These are phyloP conservation scores for Aspergillus jensenii DNA, from an alignment of 2,329 filamentous ascomycete genomes.

Conservation along the genomic window DNA sequence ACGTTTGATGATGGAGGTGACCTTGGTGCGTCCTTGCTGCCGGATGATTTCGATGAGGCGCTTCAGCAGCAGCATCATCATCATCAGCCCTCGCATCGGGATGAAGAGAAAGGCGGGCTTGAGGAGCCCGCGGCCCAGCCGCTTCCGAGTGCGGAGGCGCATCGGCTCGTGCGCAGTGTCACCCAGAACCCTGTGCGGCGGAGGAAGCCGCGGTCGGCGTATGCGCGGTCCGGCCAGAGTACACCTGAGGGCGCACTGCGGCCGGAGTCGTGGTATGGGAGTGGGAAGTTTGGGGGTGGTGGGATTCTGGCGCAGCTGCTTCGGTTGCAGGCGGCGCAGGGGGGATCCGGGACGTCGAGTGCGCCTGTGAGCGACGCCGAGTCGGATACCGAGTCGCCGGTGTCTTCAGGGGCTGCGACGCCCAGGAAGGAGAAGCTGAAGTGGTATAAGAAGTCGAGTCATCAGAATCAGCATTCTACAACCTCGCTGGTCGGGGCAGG, in stretches of 20 bases:
- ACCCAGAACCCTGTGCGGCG: slow-evolving; percentile 28
- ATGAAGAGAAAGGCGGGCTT: slow-evolving; percentile 20
- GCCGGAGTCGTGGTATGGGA: slow-evolving; percentile 24
- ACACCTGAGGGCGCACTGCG: slow-evolving; percentile 28
- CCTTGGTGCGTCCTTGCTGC: slow-evolving; percentile 27
- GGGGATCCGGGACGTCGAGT: slow-evolving; percentile 28
- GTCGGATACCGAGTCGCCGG: slow-evolving; percentile 30
- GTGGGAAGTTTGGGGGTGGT: slow-evolving; percentile 30
- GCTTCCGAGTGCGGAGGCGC: slow-evolving; percentile 35
- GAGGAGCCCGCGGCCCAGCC: slow-evolving; percentile 19
- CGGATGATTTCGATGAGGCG: slow-evolving; percentile 30
- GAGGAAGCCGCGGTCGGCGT: slow-evolving; percentile 31
- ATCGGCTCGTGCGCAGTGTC: slow-evolving; percentile 39
- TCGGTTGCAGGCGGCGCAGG: slow-evolving; percentile 63
- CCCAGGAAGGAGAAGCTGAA: slow-evolving; percentile 41
- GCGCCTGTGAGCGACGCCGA: slow-evolving; percentile 26
- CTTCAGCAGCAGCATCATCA: slow-evolving; percentile 9
- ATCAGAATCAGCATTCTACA: slow-evolving; percentile 31
- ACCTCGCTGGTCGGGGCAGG: slow-evolving; percentile 39
- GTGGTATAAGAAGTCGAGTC: slow-evolving; percentile 41
- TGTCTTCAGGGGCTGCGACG: slow-evolving; percentile 32
- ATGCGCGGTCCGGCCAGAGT: slow-evolving; percentile 32
- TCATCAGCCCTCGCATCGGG: slow-evolving; percentile 14
- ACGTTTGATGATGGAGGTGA: slow-evolving; percentile 30
- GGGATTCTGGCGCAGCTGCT: slow-evolving; percentile 73